Evolutionary conservation across 1,284 basidiomycete genomes (phyloP).

Genomic region (Peniophora sp.): DNA sequence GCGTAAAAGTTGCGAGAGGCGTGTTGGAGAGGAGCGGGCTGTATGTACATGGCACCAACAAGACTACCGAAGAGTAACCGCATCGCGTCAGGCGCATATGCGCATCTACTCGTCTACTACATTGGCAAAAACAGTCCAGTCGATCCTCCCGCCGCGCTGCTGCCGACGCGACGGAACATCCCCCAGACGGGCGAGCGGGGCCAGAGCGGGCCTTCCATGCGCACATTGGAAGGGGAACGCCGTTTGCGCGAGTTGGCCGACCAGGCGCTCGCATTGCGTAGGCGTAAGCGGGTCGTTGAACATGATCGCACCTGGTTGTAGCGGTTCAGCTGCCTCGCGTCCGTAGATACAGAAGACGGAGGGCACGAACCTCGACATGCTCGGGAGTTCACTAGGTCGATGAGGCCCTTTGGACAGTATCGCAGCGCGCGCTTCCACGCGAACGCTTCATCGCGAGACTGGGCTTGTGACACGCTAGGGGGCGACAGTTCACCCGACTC

Average conservation of each 20-base stretch:
- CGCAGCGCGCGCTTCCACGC: conserved; percentile 68
- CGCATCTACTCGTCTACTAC: not conserved
- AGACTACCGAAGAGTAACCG: no score
- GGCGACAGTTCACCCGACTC: conserved; percentile 16
- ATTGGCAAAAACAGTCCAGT: conserved; percentile 4
- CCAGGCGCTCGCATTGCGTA: conserved; percentile 64
- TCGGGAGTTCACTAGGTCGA: conserved; percentile 85
- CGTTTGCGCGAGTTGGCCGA: conserved; percentile 61
- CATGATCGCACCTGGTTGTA: conserved; percentile 80
- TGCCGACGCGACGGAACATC: conserved; percentile 6
- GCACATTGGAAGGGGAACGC: conserved; percentile 90
- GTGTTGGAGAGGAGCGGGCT: no score
- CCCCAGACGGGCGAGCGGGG: conserved; percentile 15
- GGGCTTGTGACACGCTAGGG: not conserved
- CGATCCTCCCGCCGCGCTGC: conserved; percentile 1
- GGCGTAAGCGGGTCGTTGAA: conserved; percentile 78
- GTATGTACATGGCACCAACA: no score
- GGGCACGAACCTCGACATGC: conserved; percentile 78
- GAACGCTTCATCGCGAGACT: conserved; percentile 23
- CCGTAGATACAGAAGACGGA: conserved; percentile 3
- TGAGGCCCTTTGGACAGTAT: conserved; percentile 69
- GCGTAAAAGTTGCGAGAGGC: no score
- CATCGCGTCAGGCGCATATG: no score
- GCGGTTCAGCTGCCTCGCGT: not conserved
- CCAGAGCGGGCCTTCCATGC: conserved; percentile 55